These are phyloP conservation scores for Tylopilus felleus DNA, from an alignment of 768 basidiomycete genomes.

Conservation along the genomic window DNA sequence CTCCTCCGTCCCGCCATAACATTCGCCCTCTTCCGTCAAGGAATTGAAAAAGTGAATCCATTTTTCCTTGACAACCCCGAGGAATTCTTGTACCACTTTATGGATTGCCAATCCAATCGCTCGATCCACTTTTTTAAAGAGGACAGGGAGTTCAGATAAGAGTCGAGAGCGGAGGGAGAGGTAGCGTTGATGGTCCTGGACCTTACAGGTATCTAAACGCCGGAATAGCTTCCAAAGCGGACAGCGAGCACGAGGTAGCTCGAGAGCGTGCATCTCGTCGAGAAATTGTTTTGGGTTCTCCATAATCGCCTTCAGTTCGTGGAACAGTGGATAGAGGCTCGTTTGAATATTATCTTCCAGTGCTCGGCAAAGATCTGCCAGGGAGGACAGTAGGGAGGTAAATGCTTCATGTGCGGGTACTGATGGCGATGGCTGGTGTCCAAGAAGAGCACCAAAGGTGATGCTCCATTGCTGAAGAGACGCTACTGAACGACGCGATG, in stretches of 20 bases:
- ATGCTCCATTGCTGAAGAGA: constrained; percentile 57
- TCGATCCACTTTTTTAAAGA: constrained; percentile 50
- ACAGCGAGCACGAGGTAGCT: constrained; percentile 51
- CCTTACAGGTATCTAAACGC: constrained; percentile 46
- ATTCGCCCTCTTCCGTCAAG: constrained; percentile 58
- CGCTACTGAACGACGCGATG: constrained; percentile 42
- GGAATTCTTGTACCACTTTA: constrained; percentile 39
- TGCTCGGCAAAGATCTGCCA: constrained; percentile 35
- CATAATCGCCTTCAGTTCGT: constrained; percentile 51
- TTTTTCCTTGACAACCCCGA: constrained; percentile 47
- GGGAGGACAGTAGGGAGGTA: constrained; percentile 42
- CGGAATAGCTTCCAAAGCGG: constrained; percentile 31
- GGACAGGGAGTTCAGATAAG: constrained; percentile 60
- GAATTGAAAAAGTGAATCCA: constrained; percentile 78
- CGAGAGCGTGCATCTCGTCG: constrained; percentile 63
- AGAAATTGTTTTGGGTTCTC: constrained; percentile 57
- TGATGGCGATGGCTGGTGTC: constrained; percentile 39
- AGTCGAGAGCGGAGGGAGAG: constrained; percentile 67
- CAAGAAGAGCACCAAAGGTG: constrained; percentile 60
- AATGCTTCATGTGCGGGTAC: constrained; percentile 47
- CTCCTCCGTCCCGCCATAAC: constrained; percentile 58
- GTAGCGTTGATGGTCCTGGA: constrained; percentile 53
- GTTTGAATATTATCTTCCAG: constrained; percentile 49
- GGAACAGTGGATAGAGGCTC: constrained; percentile 50
- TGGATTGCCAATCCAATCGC: constrained; percentile 49